Percentiles rank a stretch among this genome's conserved stretches.
Conservation (phyloP, 805 yeast species). For the Saturnispora quitensis region DNA sequence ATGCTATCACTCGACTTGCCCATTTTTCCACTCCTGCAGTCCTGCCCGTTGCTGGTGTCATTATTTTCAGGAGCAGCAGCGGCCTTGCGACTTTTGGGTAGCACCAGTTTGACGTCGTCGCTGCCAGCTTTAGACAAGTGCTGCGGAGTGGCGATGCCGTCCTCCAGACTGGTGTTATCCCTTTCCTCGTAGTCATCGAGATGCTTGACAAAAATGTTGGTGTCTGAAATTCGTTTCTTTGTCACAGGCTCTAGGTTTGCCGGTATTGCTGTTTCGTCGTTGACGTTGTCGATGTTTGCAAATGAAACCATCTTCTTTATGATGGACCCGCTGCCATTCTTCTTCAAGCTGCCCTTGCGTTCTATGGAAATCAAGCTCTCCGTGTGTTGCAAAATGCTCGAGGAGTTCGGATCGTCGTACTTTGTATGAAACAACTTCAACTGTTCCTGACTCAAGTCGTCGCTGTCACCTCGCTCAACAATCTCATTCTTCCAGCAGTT, state of each 20-base stretch:
- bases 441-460: constrained; percentile 19
- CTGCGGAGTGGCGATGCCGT: not conserved
- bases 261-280: constrained; percentile 12
- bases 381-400: not conserved
- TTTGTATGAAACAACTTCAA: constrained; percentile 19
- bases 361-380: constrained; percentile 16
- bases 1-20: constrained; percentile 21
- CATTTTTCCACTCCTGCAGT: not conserved
- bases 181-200: constrained; percentile 23
- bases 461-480: constrained; percentile 31
- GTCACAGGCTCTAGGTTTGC: constrained; percentile 8
- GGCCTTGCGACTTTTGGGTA: constrained; percentile 1
- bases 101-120: not conserved
- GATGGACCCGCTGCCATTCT: not conserved
- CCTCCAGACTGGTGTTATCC: not conserved
- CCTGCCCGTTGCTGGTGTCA: not conserved
- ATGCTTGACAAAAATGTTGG: constrained; percentile 26
- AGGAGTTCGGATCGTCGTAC: constrained; percentile 10
- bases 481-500: constrained; percentile 91
- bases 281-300: constrained; percentile 13
- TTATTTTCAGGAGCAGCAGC: not conserved
- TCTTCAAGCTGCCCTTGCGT: constrained; percentile 13
- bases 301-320: constrained; percentile 25
- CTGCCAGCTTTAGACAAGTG: not conserved
- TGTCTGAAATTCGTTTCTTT: constrained; percentile 18